Evolutionary conservation across 2,329 filamentous ascomycete species (phyloP), one percentile per base, ranked within the genome.

Genomic region (Neonectria punicea): DNA sequence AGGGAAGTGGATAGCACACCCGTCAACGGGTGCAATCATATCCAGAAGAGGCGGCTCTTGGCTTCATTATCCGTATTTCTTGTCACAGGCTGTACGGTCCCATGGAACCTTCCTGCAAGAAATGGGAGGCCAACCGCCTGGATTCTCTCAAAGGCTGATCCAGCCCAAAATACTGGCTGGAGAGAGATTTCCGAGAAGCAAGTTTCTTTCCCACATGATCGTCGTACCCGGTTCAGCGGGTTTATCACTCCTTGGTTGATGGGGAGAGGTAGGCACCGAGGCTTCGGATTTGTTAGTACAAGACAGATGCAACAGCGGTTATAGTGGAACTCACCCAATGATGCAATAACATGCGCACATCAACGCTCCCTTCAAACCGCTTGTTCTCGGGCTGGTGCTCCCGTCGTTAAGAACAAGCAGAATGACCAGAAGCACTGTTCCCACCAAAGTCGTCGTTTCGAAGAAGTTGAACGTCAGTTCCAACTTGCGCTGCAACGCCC

Each of bases 391-490:
- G 67, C 90, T 92, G 72, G 92, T 91, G 72, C 86, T 89, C 68
- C 90, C 85, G 14, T 91, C 91, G 70, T 92, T 90, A 30, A 92
- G 84, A 58, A 93, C 90, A n/a, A 93, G 80, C 70, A 93, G 89
- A 77, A 92, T 93, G 73, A 93, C 91, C 53, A 93, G 87, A 64
- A 93, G 82, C 3, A 91, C 90, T 3, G 85, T 88, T 5, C 92
- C 86, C 73, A 93, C 91, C 72, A 93, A 85, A 41, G 89, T 88
- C 20, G 92, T 88, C 0, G 91, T 93, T 80, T 93, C 91, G 74
- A 93, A 93, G 39, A 90, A 85, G 71, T 90, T 90, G 78, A 93
- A 93, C 70, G 91, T 90, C 53, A 93, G 83, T n/a, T 87, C 83
- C 76, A 90, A 84, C 20, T 87, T 83, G 43, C 83, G 83, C 13